Evolutionary conservation across 352 stramenopile species (phyloP), one percentile per base, ranked within the genome.

Genomic region (Hyaloperonospora arabidopsidis): DNA sequence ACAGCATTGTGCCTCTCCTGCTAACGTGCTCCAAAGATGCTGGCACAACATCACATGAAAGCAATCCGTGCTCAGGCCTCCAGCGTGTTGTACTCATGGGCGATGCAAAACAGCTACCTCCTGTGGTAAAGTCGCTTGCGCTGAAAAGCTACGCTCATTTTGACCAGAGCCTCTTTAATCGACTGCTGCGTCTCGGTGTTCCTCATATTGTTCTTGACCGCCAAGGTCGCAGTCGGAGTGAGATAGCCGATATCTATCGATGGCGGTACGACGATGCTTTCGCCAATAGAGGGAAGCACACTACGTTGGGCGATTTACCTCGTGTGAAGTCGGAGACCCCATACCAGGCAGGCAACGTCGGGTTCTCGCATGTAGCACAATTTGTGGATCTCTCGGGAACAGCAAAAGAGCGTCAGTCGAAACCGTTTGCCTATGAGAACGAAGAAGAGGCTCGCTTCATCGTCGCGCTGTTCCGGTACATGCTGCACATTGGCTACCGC

Each of bases 51-150:
- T 15, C 36, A 22, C 49, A 34, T 22, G 29, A 46, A 25, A 45
- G 21, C 10, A 61, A 54, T 2, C 53, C 21, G 12, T 43, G 40
- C 3, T 55, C 60, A 49, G n/a, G 53, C 7, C 71, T 98, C 17
- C 97, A 98, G 59, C 79, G 96, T 49, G 70, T 99, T 5, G 88
- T 97, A 41, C 75, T 99, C 14, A 84, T 99, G 45, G 96, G 96
- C 14, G 95, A 98, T 70, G 67, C 95, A 48, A 74, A 96, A 48
- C 87, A 97, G 67, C 70, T 97, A 5, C 86, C 92, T 36, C 94
- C 95, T 10, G 81, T 97, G 8, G 82, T 98, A 0, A 86, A 97
- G 52, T 91, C 95, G 50, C 54, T 67, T 17, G 74, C 83, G 12
- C 86, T 99, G 50, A 78, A 84, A 41, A 80, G 70, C 43, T 97